Base-by-base conservation (phyloP, 116 monocot genomes). In the Trichopus zeylanicus region DNA sequence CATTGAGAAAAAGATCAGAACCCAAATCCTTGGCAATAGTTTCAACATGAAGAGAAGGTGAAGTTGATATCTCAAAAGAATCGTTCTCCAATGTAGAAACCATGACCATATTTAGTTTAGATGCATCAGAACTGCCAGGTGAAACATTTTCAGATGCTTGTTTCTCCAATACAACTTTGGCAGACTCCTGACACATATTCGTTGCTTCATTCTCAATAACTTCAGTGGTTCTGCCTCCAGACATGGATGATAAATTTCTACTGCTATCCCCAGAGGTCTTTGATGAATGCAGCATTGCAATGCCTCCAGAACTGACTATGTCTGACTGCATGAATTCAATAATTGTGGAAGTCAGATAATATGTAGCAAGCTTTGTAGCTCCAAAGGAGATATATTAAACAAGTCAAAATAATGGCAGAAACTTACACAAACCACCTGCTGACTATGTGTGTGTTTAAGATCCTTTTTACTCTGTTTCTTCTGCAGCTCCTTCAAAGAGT, bases 311-410 rank as follows among this genome's bases (percentile, higher is more conserved):
- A 56, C 61, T 65, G 25, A 67, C 59, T 34, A 54, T 57, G 66
- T 78, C 70, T 30, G 46, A 51, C 89, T 90, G 89, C 66, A 73
- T 13, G 22, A 68, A 48, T n/a, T 31, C 13, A 7, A 68, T 33
- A 56, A 30, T 12, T 13, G 2, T 12, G 20, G 10, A 38, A 54
- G 46, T 61, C 15, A 65, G 26, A 18, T 48, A 46, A 27, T 29
- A 48, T 51, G 7, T 15, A 38, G 15, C 38, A 2, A 38, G 11
- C 6, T 48, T 3, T 48, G 4, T 16, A 19, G 18, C 7, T 5
- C 20, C 18, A 3, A 48, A 48, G 3, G n/a, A 48, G 6, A 48
- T 48, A 22, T 20, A 48, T 20, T n/a, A 71, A 29, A 5, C 7
- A 25, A 15, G 64, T 8, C 0, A 62, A 13, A 47, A 42, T 33